phyloP scores from a whole-genome alignment of 2,329 filamentous ascomycete genomes.

The Aspergillus amoenus region DNA sequence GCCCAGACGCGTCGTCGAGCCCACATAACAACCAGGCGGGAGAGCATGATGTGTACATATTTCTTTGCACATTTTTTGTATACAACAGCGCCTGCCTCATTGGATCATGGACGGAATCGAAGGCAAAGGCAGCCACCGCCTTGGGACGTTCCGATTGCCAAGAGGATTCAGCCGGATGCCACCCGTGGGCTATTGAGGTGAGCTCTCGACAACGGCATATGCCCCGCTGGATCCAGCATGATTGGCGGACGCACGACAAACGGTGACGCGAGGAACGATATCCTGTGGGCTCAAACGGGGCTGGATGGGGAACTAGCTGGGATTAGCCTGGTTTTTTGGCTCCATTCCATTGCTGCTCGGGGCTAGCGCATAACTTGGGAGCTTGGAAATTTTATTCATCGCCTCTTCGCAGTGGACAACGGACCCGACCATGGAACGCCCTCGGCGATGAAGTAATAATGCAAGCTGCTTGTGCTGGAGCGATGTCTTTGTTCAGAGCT shows the following conservation, averaged over 20 bases:
- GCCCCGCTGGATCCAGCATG: slow-evolving; percentile 5
- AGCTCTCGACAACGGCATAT: slow-evolving; percentile 13
- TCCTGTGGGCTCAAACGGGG: slow-evolving; percentile 13
- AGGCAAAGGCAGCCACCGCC: background rate
- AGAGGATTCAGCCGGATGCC: slow-evolving; percentile 10
- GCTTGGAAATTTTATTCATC: background rate
- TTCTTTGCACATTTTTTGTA: slow-evolving; percentile 2
- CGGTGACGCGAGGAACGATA: slow-evolving; percentile 24
- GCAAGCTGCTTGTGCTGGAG: slow-evolving; percentile 1
- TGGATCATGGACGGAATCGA: background rate
- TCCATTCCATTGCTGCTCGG: slow-evolving; percentile 8
- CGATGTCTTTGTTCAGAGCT: background rate
- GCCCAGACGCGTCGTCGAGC: background rate
- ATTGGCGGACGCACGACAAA: slow-evolving; percentile 17
- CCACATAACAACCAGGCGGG: background rate
- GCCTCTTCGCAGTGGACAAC: slow-evolving; percentile 1
- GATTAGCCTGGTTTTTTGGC: slow-evolving; percentile 16
- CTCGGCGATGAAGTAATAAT: slow-evolving; percentile 11
- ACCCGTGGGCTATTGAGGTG: slow-evolving; percentile 1
- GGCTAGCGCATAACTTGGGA: background rate
- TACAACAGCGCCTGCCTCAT: background rate
- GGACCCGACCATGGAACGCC: slow-evolving; percentile 14
- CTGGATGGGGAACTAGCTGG: background rate
- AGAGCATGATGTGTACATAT: background rate
- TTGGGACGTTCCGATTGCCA: slow-evolving; percentile 2